A percentile compares a stretch with the other conserved stretches of the same genome.
phyloP scores from a whole-genome alignment of 306 rosid species.

The Dalbergia oliveri region DNA sequence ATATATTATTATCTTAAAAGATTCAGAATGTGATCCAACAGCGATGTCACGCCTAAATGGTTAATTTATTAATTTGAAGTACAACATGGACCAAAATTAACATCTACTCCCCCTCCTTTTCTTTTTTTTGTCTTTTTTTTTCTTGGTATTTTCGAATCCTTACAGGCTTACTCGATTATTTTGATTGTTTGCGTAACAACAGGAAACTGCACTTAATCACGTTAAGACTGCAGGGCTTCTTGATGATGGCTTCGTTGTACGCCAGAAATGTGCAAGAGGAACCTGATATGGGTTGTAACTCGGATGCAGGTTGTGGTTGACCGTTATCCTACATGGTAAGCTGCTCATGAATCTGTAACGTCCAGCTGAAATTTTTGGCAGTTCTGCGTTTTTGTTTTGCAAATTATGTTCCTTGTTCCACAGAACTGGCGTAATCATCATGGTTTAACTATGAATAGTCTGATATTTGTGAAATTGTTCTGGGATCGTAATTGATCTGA shows the following conservation, averaged over 20 bases:
- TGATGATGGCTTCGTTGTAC: conserved; percentile 97
- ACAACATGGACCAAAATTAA: too few relatives aligned
- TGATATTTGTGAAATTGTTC: conserved; percentile 23
- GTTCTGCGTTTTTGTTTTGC: neutral
- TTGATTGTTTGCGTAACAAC: conserved; percentile 39
- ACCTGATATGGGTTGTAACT: conserved; percentile 96
- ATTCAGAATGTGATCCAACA: too few relatives aligned
- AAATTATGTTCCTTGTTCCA: conserved; percentile 10
- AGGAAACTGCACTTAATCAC: conserved; percentile 99
- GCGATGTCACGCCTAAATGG: too few relatives aligned
- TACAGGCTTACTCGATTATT: neutral
- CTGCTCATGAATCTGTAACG: conserved; percentile 24
- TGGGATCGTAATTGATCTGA: neutral
- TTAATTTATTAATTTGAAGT: too few relatives aligned
- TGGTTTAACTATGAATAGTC: conserved; percentile 1
- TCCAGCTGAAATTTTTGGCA: neutral
- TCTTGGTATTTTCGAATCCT: too few relatives aligned
- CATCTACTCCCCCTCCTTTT: too few relatives aligned
- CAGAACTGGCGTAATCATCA: conserved; percentile 9
- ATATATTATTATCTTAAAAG: too few relatives aligned
- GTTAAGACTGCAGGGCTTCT: conserved; percentile 91
- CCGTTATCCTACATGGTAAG: conserved; percentile 93
- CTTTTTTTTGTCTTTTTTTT: too few relatives aligned
- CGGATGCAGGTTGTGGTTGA: conserved; percentile 92
- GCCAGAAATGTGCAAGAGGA: conserved; percentile 92